Percentiles rank a stretch among this genome's conserved stretches.
Conservation (phyloP, 1,284 basidiomycete genomes). For the Cryptococcus floricola region DNA sequence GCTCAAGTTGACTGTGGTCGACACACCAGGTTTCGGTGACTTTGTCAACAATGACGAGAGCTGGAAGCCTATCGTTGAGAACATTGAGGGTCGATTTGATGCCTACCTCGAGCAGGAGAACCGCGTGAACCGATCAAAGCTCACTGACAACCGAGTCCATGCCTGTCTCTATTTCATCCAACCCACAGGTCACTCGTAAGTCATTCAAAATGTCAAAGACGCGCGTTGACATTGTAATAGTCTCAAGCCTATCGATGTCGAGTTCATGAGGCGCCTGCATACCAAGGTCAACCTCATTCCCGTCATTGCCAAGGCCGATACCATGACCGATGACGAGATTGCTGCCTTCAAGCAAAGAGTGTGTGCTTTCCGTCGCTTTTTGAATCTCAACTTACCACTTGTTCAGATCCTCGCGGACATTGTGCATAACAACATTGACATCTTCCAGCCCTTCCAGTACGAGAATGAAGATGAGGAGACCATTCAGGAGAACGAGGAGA, state of each 20-base stretch:
- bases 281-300: conserved; percentile 96
- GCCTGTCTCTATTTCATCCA: conserved; percentile 95
- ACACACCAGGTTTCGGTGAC: conserved; percentile 84
- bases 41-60: conserved; percentile 98
- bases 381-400: background rate
- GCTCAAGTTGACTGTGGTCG: conserved; percentile 92
- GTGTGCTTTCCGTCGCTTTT: conserved; percentile 32
- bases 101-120: conserved; percentile 97
- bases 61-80: conserved; percentile 96
- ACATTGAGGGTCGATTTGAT: conserved; percentile 94
- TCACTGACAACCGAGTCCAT: conserved; percentile 53
- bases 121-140: conserved; percentile 69
- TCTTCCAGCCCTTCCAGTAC: conserved; percentile 92
- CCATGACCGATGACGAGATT: conserved; percentile 92
- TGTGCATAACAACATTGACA: conserved; percentile 85
- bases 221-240: conserved; percentile 50
- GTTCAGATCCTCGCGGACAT: conserved; percentile 82
- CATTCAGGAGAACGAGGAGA: conserved; percentile 89
- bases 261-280: conserved; percentile 94
- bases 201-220: background rate
- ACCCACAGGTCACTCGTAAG: conserved; percentile 93
- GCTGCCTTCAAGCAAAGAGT: conserved; percentile 85
- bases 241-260: conserved; percentile 92
- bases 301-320: conserved; percentile 94
- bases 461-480: conserved; percentile 98